Conservation (phyloP, 2,329 filamentous ascomycete species). For the Penicillium sp. region DNA sequence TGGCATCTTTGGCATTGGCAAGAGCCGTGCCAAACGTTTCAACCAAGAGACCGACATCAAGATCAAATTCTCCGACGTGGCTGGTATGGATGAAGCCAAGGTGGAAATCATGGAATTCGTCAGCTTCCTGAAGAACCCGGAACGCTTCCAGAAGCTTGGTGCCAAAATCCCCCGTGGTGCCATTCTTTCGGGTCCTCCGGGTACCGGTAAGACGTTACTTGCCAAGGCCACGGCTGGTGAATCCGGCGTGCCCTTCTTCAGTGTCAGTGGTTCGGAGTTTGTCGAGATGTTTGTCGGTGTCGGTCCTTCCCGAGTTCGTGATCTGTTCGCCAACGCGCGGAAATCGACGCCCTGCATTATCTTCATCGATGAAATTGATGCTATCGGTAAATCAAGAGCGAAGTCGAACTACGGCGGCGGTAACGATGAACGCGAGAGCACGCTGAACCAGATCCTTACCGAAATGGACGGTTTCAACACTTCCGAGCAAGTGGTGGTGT, state of each 20-base stretch:
- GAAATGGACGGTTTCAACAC: slow-evolving; percentile 99
- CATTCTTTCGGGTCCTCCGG: slow-evolving; percentile 91
- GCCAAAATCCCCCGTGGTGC: slow-evolving; percentile 96
- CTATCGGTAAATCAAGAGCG: slow-evolving; percentile 80
- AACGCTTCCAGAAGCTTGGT: slow-evolving; percentile 83
- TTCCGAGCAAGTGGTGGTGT: slow-evolving; percentile 85
- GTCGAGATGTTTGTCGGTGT: slow-evolving; percentile 99
- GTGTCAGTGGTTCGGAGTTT: slow-evolving; percentile 95
- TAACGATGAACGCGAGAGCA: slow-evolving; percentile 94
- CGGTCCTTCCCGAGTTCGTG: slow-evolving; percentile 85
- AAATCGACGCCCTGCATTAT: slow-evolving; percentile 98
- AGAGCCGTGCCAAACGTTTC: slow-evolving; percentile 92
- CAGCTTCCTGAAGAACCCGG: slow-evolving; percentile 87
- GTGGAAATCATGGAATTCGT: slow-evolving; percentile 99
- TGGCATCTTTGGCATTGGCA: slow-evolving; percentile 90
- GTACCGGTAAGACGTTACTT: slow-evolving; percentile 94
- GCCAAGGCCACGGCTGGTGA: slow-evolving; percentile 97
- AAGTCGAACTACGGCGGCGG: slow-evolving; percentile 79
- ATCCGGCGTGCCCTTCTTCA: slow-evolving; percentile 94
- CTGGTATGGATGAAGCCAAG: slow-evolving; percentile 97
- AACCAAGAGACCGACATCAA: slow-evolving; percentile 95
- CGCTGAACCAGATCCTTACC: slow-evolving; percentile 93
- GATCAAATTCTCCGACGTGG: slow-evolving; percentile 93
- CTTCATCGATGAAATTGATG: slow-evolving; percentile 98
- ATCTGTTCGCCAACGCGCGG: slow-evolving; percentile 85